Percentiles rank a stretch among this genome's conserved stretches.
Evolutionary conservation across 441 rosid species (phyloP).

Genomic region (Eruca vesicaria): DNA sequence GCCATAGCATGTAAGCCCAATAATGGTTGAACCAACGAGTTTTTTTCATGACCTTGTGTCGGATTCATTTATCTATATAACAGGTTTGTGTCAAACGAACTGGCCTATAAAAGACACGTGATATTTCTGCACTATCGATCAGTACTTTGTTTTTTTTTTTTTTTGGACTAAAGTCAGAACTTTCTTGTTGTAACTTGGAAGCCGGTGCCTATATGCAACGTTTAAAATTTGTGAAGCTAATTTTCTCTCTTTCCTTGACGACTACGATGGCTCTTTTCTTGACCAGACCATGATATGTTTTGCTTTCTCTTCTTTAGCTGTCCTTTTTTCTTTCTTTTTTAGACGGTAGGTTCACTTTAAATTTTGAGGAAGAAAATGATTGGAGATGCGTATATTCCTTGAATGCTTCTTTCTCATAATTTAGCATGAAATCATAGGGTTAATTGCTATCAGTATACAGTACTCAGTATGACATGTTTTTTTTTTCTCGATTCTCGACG

Average conservation of each 20-base stretch:
- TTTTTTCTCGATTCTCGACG: slow-evolving; percentile 13
- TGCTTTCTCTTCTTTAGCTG: slow-evolving; percentile 10
- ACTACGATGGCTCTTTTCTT: slow-evolving; percentile 15
- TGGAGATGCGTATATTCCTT: slow-evolving; percentile 20
- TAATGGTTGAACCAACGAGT: not conserved
- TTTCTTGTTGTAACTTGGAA: not conserved
- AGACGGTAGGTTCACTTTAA: slow-evolving; percentile 10
- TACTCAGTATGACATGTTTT: slow-evolving; percentile 4
- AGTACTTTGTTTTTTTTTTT: not conserved
- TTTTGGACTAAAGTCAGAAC: not conserved
- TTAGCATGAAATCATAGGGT: not conserved
- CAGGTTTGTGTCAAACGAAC: not conserved
- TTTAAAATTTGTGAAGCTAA: not conserved
- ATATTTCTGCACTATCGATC: not conserved
- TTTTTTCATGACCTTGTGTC: not conserved
- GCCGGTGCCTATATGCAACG: not conserved
- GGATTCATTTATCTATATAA: not conserved
- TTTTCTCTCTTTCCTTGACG: not conserved
- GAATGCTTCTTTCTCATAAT: slow-evolving; percentile 10
- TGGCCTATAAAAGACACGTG: not conserved
- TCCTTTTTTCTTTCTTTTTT: not conserved
- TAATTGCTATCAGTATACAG: not conserved
- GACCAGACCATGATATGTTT: slow-evolving; percentile 9
- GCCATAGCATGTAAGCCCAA: not conserved
- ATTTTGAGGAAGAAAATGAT: not conserved